These are phyloP conservation scores for Penicillium egyptiacum DNA, from an alignment of 495 filamentous ascomycete genomes.

Conservation along the genomic window DNA sequence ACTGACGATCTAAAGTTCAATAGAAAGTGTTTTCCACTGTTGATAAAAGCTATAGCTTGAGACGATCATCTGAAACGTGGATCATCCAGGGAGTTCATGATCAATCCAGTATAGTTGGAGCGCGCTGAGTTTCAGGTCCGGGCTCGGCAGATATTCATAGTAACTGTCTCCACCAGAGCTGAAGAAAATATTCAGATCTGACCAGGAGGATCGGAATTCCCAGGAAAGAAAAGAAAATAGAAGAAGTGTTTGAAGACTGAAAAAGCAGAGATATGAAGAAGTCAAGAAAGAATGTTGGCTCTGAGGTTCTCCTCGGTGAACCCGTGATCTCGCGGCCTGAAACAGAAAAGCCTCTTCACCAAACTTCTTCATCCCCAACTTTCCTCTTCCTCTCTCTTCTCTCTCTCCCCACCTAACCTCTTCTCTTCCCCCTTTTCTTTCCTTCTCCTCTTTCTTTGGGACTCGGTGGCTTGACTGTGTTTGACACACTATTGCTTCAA, in stretches of 20 bases:
- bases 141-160: constrained; percentile 27
- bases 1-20: neutral
- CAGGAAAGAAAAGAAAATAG: neutral
- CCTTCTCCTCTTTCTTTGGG: constrained; percentile 29
- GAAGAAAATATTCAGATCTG: constrained; percentile 15
- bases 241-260: neutral
- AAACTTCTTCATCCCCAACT: constrained; percentile 20
- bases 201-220: neutral
- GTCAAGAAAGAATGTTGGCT: constrained; percentile 17
- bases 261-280: neutral
- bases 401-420: constrained; percentile 12
- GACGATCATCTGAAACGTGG: constrained; percentile 11
- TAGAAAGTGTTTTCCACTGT: neutral
- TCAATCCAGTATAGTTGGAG: constrained; percentile 23
- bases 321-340: constrained; percentile 22
- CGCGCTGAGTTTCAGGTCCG: constrained; percentile 21
- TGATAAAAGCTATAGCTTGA: neutral
- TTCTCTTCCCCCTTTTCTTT: constrained; percentile 26
- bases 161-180: constrained; percentile 21
- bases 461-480: constrained; percentile 42
- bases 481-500: constrained; percentile 51
- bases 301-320: constrained; percentile 18
- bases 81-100: constrained; percentile 19
- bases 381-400: constrained; percentile 16
- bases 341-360: constrained; percentile 27